Percentiles rank a stretch among this genome's conserved stretches.
phyloP scores from a whole-genome alignment of 2,329 filamentous ascomycete genomes.

The Aspergillus sp. region DNA sequence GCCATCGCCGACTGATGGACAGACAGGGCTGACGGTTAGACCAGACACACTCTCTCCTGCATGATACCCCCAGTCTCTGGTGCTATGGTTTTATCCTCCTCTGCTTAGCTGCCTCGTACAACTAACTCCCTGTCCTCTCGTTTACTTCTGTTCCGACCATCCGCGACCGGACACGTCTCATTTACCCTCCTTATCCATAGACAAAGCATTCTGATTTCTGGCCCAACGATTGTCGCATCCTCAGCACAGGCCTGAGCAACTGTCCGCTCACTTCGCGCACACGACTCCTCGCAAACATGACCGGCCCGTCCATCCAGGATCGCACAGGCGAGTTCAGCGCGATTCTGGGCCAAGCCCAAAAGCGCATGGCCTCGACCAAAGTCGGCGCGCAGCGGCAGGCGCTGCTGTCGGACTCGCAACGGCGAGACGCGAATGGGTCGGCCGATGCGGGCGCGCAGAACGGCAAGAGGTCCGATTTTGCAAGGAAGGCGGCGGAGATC shows the following conservation, averaged over 20 bases:
- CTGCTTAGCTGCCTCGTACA: slow-evolving; percentile 1
- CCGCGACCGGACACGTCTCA: slow-evolving; percentile 16
- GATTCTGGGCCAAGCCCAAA: slow-evolving; percentile 78
- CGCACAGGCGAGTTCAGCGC: slow-evolving; percentile 91
- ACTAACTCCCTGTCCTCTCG: slow-evolving; percentile 1
- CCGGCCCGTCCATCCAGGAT: slow-evolving; percentile 74
- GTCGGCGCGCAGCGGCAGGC: slow-evolving; percentile 70
- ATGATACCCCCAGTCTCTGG: background rate
- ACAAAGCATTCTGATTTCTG: slow-evolving; percentile 1
- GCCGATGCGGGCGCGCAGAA: slow-evolving; percentile 41
- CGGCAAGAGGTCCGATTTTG: slow-evolving; percentile 72
- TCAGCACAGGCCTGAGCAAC: background rate
- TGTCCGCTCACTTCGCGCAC: background rate
- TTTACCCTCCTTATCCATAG: slow-evolving; percentile 27
- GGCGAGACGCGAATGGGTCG: slow-evolving; percentile 48
- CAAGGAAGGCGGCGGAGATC: slow-evolving; percentile 81
- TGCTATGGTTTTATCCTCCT: slow-evolving; percentile 1
- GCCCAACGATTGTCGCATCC: background rate
- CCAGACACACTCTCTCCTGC: no score
- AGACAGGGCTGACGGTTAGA: no score
- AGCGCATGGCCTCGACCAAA: slow-evolving; percentile 66
- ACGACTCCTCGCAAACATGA: slow-evolving; percentile 33
- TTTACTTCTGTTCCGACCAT: slow-evolving; percentile 1
- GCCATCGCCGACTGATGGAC: no score
- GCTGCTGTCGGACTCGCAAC: slow-evolving; percentile 63